These are phyloP conservation scores for Ophiostoma piceae DNA, from an alignment of 2,329 filamentous ascomycete species.

Conservation along the genomic window DNA sequence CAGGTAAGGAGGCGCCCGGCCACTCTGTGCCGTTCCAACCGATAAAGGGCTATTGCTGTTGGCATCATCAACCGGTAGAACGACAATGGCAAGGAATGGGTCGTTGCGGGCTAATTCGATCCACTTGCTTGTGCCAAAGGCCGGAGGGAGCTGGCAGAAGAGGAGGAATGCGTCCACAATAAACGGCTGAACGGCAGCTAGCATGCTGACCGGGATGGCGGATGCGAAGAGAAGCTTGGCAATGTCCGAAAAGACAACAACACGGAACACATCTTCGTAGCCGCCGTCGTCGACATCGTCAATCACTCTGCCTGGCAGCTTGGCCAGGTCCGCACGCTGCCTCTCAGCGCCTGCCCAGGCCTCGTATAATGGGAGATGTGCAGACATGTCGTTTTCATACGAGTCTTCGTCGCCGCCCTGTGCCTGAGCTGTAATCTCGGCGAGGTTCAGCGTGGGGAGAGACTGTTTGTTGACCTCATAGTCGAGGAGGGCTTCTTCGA, in stretches of 20 bases:
- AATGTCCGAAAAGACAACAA: slow-evolving; percentile 76
- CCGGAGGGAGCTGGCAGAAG: slow-evolving; percentile 61
- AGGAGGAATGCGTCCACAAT: slow-evolving; percentile 66
- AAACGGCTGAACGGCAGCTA: slow-evolving; percentile 37
- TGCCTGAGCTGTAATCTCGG: slow-evolving; percentile 15
- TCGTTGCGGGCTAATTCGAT: slow-evolving; percentile 44
- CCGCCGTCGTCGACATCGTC: slow-evolving; percentile 69
- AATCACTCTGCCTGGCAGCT: slow-evolving; percentile 64
- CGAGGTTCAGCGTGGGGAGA: slow-evolving; percentile 21
- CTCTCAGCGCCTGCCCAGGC: slow-evolving; percentile 53
- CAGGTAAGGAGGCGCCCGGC: slow-evolving; percentile 16
- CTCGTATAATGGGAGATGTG: slow-evolving; percentile 37
- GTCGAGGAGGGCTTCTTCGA: slow-evolving; percentile 16
- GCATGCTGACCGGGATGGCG: slow-evolving; percentile 39
- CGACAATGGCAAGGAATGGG: slow-evolving; percentile 40
- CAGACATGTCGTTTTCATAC: slow-evolving; percentile 20
- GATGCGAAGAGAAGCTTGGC: slow-evolving; percentile 51
- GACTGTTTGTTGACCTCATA: not conserved
- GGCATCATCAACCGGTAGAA: not conserved
- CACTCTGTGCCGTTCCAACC: not conserved
- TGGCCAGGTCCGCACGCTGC: slow-evolving; percentile 43
- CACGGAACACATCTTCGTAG: slow-evolving; percentile 76
- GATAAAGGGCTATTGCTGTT: not conserved
- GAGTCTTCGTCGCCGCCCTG: slow-evolving; percentile 21
- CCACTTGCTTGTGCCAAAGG: slow-evolving; percentile 30